A percentile compares a stretch with the other conserved stretches of the same genome.
These are phyloP conservation scores for Solanum pimpinellifolium DNA, from an alignment of 257 asterid genomes.

Conservation along the genomic window DNA sequence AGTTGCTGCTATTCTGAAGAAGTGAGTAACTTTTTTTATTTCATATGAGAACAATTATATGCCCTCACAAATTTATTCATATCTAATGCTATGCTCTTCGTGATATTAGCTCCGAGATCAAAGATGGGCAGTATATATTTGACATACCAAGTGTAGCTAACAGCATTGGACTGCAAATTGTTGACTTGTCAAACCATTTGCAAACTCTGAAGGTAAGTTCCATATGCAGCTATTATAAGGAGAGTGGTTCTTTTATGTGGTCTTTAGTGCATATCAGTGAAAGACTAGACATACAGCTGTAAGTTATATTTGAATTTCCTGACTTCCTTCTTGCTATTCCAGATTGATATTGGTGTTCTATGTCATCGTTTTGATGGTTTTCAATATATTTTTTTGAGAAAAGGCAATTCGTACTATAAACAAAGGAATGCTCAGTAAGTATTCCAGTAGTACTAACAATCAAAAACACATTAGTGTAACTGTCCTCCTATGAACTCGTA, in stretches of 20 bases:
- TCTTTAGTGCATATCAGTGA: neutral
- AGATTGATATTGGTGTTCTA: neutral
- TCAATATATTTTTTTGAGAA: neutral
- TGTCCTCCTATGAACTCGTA: neutral
- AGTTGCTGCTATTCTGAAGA: slow-evolving; percentile 66
- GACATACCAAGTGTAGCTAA: slow-evolving; percentile 73
- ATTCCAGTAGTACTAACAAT: neutral
- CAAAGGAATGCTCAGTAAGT: neutral
- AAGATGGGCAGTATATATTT: slow-evolving; percentile 85
- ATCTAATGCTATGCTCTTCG: slow-evolving; percentile 1
- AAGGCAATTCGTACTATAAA: neutral
- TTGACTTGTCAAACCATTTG: slow-evolving; percentile 59
- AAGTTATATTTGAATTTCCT: neutral
- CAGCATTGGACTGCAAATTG: slow-evolving; percentile 40
- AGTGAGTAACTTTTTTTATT: slow-evolving; percentile 34
- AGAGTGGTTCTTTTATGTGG: neutral
- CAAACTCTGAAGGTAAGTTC: slow-evolving; percentile 54
- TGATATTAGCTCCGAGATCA: slow-evolving; percentile 64
- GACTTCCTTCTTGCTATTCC: neutral
- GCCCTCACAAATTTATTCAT: neutral
- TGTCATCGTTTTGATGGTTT: neutral
- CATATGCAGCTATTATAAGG: neutral
- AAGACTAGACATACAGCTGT: neutral
- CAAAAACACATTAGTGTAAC: neutral
- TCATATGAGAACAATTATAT: slow-evolving; percentile 2